These are phyloP conservation scores for Plasmodium malariae DNA, from an alignment of 169 alveolate species.

Conservation along the genomic window DNA sequence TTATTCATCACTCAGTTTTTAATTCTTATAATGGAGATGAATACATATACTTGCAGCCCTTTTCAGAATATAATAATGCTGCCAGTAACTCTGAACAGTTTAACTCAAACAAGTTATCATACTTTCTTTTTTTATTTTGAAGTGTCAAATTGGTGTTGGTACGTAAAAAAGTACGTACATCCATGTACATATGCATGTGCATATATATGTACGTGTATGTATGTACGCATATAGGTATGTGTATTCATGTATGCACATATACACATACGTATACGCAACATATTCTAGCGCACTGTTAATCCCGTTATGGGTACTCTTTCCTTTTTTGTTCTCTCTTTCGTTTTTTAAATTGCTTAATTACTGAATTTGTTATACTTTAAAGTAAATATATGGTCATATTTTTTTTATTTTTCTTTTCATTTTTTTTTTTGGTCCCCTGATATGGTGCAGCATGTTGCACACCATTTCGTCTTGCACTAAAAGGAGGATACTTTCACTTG, in stretches of 20 bases:
- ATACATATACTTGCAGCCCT: too few species aligned
- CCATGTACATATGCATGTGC: not conserved
- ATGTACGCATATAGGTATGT: not conserved
- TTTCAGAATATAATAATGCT: too few species aligned
- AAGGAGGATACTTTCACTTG: not conserved
- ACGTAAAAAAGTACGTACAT: too few species aligned
- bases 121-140: too few species aligned
- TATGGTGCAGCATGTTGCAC: constrained; percentile 26
- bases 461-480: too few species aligned
- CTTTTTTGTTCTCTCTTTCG: not conserved
- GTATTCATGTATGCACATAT: not conserved
- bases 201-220: not conserved
- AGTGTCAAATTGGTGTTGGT: too few species aligned
- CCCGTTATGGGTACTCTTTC: not conserved
- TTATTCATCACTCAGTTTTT: too few species aligned
- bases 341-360: not conserved
- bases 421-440: not conserved
- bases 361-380: not conserved
- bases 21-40: too few species aligned
- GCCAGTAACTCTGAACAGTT: too few species aligned
- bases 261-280: not conserved
- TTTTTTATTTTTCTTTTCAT: constrained; percentile 3
- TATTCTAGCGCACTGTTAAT: not conserved
- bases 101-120: too few species aligned
- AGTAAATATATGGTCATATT: not conserved